phyloP scores from a whole-genome alignment of 1,284 basidiomycete species.

The Ganoderma boninense region DNA sequence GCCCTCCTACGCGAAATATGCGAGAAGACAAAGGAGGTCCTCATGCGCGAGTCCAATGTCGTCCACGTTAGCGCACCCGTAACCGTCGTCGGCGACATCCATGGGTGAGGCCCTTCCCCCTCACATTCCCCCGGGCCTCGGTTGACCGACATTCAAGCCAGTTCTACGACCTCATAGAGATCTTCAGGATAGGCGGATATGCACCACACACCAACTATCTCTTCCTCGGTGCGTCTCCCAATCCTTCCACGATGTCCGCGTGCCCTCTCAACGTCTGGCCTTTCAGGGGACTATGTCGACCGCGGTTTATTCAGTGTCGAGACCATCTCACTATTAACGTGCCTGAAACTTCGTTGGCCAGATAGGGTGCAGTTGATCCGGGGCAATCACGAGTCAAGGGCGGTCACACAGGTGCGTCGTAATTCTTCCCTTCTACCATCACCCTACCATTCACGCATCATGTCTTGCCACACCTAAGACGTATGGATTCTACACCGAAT shows the following conservation, averaged over 20 bases:
- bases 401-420: conserved; percentile 90
- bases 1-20: conserved; percentile 95
- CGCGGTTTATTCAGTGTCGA: conserved; percentile 98
- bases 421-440: conserved; percentile 30
- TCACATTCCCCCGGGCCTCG: conserved; percentile 23
- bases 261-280: conserved; percentile 16
- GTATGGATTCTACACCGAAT: conserved; percentile 99
- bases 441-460: conserved; percentile 28
- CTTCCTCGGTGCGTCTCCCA: conserved; percentile 80
- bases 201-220: conserved; percentile 98
- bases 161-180: conserved; percentile 99
- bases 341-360: conserved; percentile 96
- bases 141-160: conserved; percentile 68
- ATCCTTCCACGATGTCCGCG: conserved; percentile 15
- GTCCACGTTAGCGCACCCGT: conserved; percentile 98
- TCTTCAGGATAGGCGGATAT: conserved; percentile 98
- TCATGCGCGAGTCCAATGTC: conserved; percentile 99
- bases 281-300: conserved; percentile 93
- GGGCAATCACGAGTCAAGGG: conserved; percentile 98
- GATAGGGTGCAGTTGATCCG: conserved; percentile 97
- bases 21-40: conserved; percentile 97
- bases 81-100: conserved; percentile 99
- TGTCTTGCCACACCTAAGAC: conserved; percentile 63
- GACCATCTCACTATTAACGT: conserved; percentile 96
- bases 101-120: conserved; percentile 77